Evolutionary conservation across 352 stramenopile species (phyloP).

Genomic region (Phytophthora foliorum): DNA sequence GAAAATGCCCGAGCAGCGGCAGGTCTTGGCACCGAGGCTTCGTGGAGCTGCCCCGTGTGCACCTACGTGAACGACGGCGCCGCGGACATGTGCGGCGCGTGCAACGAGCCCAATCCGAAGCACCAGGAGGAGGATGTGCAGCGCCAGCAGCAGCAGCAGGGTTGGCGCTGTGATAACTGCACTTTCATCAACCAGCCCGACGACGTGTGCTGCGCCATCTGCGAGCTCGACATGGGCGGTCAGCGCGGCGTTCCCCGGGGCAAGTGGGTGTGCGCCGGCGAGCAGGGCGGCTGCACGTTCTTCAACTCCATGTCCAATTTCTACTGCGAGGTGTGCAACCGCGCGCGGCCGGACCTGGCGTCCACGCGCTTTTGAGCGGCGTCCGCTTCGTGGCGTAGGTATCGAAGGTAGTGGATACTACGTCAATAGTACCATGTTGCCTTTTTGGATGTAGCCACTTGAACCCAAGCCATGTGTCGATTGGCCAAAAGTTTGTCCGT

Average conservation of each 20-base stretch:
- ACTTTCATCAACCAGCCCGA: constrained; percentile 88
- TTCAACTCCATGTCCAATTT: constrained; percentile 87
- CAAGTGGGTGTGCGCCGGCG: constrained; percentile 88
- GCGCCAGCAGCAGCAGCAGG: constrained; percentile 54
- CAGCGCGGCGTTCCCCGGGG: constrained; percentile 80
- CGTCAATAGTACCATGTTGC: constrained; percentile 18
- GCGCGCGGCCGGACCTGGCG: constrained; percentile 77
- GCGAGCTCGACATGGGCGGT: constrained; percentile 83
- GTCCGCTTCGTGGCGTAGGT: neutral
- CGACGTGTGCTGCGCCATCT: constrained; percentile 83
- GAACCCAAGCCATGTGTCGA: constrained; percentile 23
- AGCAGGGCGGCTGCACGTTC: constrained; percentile 89
- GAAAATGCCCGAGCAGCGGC: constrained; percentile 29
- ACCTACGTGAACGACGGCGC: constrained; percentile 79
- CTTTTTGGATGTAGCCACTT: constrained; percentile 24
- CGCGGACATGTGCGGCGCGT: constrained; percentile 56
- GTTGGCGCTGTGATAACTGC: constrained; percentile 86
- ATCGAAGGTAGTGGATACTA: too few relatives aligned
- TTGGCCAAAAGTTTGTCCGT: constrained; percentile 23
- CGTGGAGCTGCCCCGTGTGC: constrained; percentile 81
- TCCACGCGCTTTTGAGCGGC: constrained; percentile 72
- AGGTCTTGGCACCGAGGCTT: constrained; percentile 22
- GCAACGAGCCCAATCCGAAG: constrained; percentile 69
- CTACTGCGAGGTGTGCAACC: constrained; percentile 93
- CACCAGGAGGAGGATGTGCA: constrained; percentile 37